phyloP scores from a whole-genome alignment of 306 rosid species.

The Cajanus cajan region DNA sequence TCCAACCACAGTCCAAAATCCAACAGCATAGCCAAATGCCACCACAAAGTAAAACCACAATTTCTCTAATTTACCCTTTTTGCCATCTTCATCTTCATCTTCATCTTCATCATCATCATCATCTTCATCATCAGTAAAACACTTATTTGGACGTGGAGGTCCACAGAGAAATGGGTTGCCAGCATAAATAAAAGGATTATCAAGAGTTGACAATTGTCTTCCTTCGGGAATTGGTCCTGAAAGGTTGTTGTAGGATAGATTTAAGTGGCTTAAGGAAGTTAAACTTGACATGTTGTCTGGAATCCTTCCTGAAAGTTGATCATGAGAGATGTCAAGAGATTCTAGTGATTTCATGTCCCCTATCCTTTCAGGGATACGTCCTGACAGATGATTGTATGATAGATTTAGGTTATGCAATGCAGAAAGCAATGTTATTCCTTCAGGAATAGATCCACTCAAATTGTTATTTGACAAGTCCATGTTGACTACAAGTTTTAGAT shows the following conservation, averaged over 20 bases:
- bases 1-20: neutral
- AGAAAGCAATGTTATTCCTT: neutral
- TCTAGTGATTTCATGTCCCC: conserved; percentile 18
- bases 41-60: conserved; percentile 26
- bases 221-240: conserved; percentile 18
- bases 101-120: too few relatives aligned
- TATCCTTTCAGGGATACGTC: neutral
- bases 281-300: neutral
- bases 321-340: conserved; percentile 14
- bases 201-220: neutral
- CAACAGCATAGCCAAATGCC: neutral
- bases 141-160: neutral
- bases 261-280: neutral
- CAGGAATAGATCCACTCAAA: conserved; percentile 20
- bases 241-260: conserved; percentile 21
- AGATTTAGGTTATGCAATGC: conserved; percentile 10
- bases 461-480: conserved; percentile 24
- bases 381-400: conserved; percentile 11
- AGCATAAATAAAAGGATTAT: neutral
- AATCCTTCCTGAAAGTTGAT: conserved; percentile 24
- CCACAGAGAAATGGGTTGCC: conserved; percentile 34
- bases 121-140: neutral
- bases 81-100: neutral
- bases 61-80: neutral
- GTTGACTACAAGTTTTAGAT: neutral